Conservation (phyloP, 2,329 filamentous ascomycete genomes). For the Penicillium freii region DNA sequence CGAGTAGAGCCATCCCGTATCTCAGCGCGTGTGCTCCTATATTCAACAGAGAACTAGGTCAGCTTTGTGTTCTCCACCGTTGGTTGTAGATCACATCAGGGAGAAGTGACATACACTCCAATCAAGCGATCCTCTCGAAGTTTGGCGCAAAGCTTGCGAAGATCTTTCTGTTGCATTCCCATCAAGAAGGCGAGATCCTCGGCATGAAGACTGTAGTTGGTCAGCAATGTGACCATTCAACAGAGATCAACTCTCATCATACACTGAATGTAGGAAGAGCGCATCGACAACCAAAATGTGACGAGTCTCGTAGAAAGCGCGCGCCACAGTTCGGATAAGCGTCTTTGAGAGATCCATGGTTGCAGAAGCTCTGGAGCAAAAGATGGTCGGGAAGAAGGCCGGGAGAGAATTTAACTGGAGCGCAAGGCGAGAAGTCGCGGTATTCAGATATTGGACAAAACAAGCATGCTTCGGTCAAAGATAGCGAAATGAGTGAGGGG, state of each 20-base stretch:
- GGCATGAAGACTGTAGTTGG: conserved; percentile 65
- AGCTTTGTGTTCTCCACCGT: conserved; percentile 15
- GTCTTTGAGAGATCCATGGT: conserved; percentile 68
- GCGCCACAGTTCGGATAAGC: conserved; percentile 80
- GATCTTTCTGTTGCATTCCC: conserved; percentile 84
- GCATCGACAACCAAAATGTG: conserved; percentile 81
- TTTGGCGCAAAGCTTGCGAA: conserved; percentile 83
- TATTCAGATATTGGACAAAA: neutral
- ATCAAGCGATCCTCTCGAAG: conserved; percentile 84
- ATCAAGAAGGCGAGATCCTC: conserved; percentile 85
- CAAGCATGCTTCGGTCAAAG: conserved; percentile 1
- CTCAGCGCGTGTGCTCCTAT: conserved; percentile 70
- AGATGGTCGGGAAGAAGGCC: neutral
- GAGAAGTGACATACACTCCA: conserved; percentile 59
- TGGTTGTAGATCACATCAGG: neutral
- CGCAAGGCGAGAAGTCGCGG: conserved; percentile 7
- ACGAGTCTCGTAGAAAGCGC: conserved; percentile 82
- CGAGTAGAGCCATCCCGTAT: conserved; percentile 76
- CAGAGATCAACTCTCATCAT: conserved; percentile 37
- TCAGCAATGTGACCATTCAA: conserved; percentile 15
- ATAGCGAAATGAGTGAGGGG: conserved; percentile 4
- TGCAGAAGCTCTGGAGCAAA: neutral
- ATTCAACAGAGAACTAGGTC: conserved; percentile 3
- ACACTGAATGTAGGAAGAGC: conserved; percentile 70
- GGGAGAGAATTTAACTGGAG: neutral